These are phyloP conservation scores for Fusarium transvaalense DNA, from an alignment of 2,329 filamentous ascomycete genomes.

Conservation along the genomic window DNA sequence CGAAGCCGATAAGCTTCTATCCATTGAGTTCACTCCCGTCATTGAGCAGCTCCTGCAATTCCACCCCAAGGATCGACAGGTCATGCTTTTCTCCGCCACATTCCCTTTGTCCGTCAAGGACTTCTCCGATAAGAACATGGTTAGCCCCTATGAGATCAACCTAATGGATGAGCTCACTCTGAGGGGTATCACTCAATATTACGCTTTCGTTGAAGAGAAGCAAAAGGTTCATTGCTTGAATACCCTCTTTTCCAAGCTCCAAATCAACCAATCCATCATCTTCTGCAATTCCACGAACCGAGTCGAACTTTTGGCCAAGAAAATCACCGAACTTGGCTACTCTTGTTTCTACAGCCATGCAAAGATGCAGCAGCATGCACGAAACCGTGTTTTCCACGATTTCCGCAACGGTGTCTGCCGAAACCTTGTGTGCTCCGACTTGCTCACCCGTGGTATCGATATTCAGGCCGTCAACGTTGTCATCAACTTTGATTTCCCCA, in stretches of 20 bases:
- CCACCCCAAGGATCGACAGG: constrained; percentile 96
- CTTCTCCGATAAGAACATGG: constrained; percentile 99
- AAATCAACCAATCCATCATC: constrained; percentile 99
- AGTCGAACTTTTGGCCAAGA: constrained; percentile 97
- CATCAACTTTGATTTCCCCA: constrained; percentile 99
- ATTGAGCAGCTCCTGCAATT: constrained; percentile 96
- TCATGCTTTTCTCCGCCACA: constrained; percentile 99
- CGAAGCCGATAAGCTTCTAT: constrained; percentile 97
- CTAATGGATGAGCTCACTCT: constrained; percentile 99
- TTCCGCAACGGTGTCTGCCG: constrained; percentile 98
- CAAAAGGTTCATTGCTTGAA: constrained; percentile 99
- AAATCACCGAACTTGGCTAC: constrained; percentile 98
- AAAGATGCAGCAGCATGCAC: constrained; percentile 95
- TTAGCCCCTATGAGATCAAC: constrained; percentile 96
- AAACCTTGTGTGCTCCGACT: constrained; percentile 97
- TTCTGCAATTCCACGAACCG: constrained; percentile 99
- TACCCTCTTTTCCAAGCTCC: constrained; percentile 97
- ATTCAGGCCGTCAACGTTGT: constrained; percentile 99
- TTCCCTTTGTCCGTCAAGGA: constrained; percentile 97
- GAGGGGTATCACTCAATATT: constrained; percentile 98
- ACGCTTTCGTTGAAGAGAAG: constrained; percentile 99
- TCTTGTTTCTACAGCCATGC: constrained; percentile 99
- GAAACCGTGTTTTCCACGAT: constrained; percentile 99
- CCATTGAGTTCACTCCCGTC: constrained; percentile 94
- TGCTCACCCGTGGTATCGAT: constrained; percentile 98